Percentiles rank a stretch among this genome's conserved stretches.
Conservation (phyloP, 108 stramenopile genomes). For the Skeletonema costatum region DNA sequence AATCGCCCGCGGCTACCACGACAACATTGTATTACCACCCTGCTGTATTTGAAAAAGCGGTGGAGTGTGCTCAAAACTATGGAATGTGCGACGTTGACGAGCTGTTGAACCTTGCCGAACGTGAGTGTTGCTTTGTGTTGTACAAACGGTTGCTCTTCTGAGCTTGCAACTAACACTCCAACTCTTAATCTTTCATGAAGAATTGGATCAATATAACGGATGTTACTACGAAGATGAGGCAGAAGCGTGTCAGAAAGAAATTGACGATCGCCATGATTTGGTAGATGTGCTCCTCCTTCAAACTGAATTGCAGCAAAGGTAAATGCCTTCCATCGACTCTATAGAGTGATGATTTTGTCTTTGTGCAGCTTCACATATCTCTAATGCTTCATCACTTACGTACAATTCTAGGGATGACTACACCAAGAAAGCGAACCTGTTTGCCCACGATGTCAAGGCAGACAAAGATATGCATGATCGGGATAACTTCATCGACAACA, state of each 20-base stretch:
- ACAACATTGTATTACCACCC: constrained; percentile 1
- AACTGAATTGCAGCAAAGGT: constrained; percentile 30
- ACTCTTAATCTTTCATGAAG: neutral
- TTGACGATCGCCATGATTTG: constrained; percentile 30
- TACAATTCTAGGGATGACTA: neutral
- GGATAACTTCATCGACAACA: constrained; percentile 29
- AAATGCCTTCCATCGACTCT: too few relatives aligned
- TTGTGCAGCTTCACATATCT: neutral
- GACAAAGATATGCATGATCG: constrained; percentile 35
- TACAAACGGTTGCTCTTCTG: neutral
- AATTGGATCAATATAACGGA: constrained; percentile 37
- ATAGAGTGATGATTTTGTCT: too few relatives aligned
- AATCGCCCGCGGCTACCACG: too few relatives aligned
- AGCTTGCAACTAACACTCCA: too few relatives aligned
- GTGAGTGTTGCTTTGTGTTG: constrained; percentile 8
- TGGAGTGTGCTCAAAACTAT: constrained; percentile 44
- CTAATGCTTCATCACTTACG: too few relatives aligned
- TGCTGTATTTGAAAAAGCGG: constrained; percentile 24
- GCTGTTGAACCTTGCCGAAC: constrained; percentile 37
- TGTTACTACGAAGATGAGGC: constrained; percentile 32
- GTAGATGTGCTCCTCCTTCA: constrained; percentile 28
- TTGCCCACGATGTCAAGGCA: constrained; percentile 31
- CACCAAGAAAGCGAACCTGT: constrained; percentile 26
- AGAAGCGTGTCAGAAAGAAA: constrained; percentile 36
- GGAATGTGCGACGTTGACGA: constrained; percentile 43